Base-by-base conservation (phyloP, 345 rosid genomes). In the Citrus unshiu region DNA sequence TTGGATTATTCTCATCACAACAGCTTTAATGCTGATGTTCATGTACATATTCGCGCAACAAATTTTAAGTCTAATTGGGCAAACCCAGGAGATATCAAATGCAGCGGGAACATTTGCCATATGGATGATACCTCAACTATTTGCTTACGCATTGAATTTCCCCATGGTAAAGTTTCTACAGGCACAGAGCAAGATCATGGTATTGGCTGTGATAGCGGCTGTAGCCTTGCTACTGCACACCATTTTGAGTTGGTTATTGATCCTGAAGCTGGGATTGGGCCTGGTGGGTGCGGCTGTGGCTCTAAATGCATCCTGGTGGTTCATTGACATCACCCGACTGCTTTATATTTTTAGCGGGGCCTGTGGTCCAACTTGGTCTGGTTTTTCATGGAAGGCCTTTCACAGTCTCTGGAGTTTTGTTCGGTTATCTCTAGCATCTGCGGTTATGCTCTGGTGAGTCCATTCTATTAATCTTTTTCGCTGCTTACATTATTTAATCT, bases 61-160 rank as follows among this genome's bases (percentile, higher is more conserved):
- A 25, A 6, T 92, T 61, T 82, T 95, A 51, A 43, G 25, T 21
- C 82, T 81, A 16, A 91, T 95, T 9, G 99, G 99, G 9, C 95
- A 95, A 84, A 90, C 91, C 0, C 70, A 80, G 12, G 79, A 84
- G 13, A 91, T 95, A 69, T 90, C 98, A 2, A 81, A 83, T 60
- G 89, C 90, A 2, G 97, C 97, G 0, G 98, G 98, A n/a, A 46
- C 27, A 0, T 88, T 95, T 37, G 78, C 98, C 0, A 59, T 87
- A 1, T 93, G 91, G 90, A 93, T 95, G 98, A 86, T 93, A n/a
- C 98, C 98, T 0, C 97, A 93, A 66, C 82, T 93, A 12, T 95
- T 92, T 24, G 95, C 95, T 1, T 93, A 91, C 79, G 90, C 98
- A 1, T 0, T 85, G 6, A 88, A 89, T 40, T 95, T 93, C 80